These are phyloP conservation scores for Salix koriyanagi DNA, from an alignment of 345 rosid genomes.

Conservation along the genomic window DNA sequence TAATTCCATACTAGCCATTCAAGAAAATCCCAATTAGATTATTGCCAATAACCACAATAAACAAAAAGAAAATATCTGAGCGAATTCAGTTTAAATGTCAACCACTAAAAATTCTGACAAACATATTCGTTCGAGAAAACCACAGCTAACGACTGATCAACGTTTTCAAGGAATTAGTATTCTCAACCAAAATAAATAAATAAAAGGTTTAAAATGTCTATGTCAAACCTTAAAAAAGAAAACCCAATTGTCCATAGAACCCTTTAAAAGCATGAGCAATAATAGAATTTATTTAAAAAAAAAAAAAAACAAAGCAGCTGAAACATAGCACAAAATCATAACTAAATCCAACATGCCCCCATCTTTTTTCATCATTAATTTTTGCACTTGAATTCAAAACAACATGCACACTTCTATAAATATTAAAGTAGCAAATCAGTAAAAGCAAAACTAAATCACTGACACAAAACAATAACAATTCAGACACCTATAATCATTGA, in stretches of 20 bases:
- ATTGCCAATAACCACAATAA: background rate
- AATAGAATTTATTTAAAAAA: background rate
- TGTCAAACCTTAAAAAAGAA: background rate
- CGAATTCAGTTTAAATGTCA: background rate
- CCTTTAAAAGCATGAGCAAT: background rate
- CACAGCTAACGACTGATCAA: background rate
- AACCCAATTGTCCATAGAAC: conserved; percentile 3
- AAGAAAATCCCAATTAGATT: background rate
- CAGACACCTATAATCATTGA: background rate
- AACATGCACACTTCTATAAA: background rate
- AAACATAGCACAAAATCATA: background rate
- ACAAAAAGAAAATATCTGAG: background rate
- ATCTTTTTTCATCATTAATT: background rate
- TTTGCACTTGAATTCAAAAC: background rate
- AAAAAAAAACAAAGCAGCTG: background rate
- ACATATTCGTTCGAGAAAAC: background rate
- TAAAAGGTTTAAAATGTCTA: background rate
- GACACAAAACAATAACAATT: background rate
- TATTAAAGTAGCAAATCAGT: background rate
- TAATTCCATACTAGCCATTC: background rate
- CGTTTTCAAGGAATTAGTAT: background rate
- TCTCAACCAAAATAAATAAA: background rate
- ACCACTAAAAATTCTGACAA: background rate
- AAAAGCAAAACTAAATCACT: background rate
- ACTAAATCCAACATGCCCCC: background rate